Evolutionary conservation across 345 rosid genomes (phyloP).

Genomic region (Populus simonii): DNA sequence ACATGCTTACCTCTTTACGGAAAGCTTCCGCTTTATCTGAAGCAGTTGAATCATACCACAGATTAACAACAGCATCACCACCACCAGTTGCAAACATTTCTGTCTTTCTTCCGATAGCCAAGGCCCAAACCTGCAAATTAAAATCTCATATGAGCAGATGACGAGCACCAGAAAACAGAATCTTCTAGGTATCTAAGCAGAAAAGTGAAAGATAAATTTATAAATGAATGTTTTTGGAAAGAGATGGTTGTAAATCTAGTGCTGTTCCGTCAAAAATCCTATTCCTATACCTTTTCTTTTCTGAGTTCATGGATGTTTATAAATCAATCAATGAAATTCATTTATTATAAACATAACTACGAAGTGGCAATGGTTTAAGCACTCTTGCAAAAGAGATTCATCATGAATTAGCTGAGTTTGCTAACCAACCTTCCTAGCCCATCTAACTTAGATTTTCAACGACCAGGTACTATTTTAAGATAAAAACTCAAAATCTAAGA

Average conservation of each 20-base stretch:
- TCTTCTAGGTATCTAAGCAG: neutral
- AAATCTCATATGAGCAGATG: constrained; percentile 11
- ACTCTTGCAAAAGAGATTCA: neutral
- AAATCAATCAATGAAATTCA: neutral
- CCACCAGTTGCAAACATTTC: constrained; percentile 95
- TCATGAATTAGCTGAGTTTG: neutral
- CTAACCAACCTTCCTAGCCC: neutral
- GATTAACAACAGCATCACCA: constrained; percentile 73
- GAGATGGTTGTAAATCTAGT: neutral
- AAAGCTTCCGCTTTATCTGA: constrained; percentile 83
- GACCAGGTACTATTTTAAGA: neutral
- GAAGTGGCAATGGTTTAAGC: neutral
- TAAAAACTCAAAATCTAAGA: too few relatives aligned
- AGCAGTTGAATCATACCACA: constrained; percentile 90
- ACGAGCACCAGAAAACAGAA: constrained; percentile 1
- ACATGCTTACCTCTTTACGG: constrained; percentile 69
- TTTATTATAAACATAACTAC: too few relatives aligned
- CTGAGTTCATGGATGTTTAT: neutral
- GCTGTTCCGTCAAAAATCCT: neutral
- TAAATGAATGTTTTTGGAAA: neutral
- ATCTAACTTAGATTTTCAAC: neutral
- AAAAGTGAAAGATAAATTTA: neutral
- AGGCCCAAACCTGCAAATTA: constrained; percentile 75
- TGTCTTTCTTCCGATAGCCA: constrained; percentile 88
- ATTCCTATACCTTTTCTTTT: neutral